Evolutionary conservation across 2,329 filamentous ascomycete species (phyloP), one percentile per base, ranked within the genome.

Genomic region (Apiospora pterosperma): DNA sequence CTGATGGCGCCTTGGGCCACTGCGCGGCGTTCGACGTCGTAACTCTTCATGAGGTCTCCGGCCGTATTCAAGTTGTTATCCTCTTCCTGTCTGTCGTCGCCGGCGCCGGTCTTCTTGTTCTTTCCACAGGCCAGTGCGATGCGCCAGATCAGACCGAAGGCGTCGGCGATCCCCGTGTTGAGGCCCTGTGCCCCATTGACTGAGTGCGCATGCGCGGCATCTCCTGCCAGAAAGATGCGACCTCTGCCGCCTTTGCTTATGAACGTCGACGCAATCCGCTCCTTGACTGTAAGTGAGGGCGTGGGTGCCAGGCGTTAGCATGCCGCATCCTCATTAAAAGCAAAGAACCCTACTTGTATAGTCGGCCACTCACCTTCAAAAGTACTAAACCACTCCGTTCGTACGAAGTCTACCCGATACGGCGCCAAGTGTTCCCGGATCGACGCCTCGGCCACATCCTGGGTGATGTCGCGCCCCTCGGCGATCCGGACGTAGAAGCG

Each of bases 151-250:
- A 88, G 71, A 48, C 82, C 84, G 31, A 86, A 82, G 0, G 84
- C 83, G 69, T 88, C 85, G 6, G 83, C 81, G 34, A 87, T 79
- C 2, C 85, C 85, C 0, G 85, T 87, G 67, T 88, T 88, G 69
- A 88, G 78, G 0, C 86, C 86, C 66, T 87, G 85, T 0, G 84
- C 85, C 0, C 84, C 85, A 8, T 84, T 83, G 38, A 84, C 83
- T 1, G 79, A 84, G 65, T 87, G 84, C 2, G 84, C 84, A 62
- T 88, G 85, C 0, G 83, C 84, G 0, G 85, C 84, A 63, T 88
- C 86, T 3, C 85, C 85, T 5, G 82, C 84, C 0, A 88, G 74
- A 52, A 87, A 79, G 4, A 84, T 76, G 14, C 82, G 78, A 2
- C 82, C 83, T 4, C 70, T 67, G 10, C 80, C 79, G 41, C 75